Evolutionary conservation across 768 basidiomycete genomes (phyloP).

Genomic region (Rhodocollybia butyracea): DNA sequence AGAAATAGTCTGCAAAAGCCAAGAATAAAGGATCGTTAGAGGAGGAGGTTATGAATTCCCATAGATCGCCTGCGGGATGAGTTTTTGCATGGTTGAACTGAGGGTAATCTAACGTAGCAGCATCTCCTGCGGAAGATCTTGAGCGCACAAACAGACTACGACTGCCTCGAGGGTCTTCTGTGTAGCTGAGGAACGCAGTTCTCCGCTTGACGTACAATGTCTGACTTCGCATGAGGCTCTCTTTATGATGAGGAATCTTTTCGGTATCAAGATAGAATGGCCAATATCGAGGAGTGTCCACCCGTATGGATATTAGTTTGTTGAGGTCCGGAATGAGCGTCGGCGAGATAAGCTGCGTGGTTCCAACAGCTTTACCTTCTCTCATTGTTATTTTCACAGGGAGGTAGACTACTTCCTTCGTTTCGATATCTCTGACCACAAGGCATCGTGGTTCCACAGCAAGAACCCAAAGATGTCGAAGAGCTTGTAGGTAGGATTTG

Average conservation of each 20-base stretch:
- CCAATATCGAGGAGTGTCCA: constrained; percentile 96
- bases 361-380: constrained; percentile 60
- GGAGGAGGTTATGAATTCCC: constrained; percentile 84
- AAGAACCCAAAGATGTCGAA: constrained; percentile 94
- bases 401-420: constrained; percentile 85
- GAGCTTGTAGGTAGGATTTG: constrained; percentile 85
- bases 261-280: constrained; percentile 83
- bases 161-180: constrained; percentile 91
- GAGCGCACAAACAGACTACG: constrained; percentile 88
- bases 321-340: constrained; percentile 90
- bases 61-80: constrained; percentile 70
- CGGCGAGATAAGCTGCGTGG: constrained; percentile 83
- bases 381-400: constrained; percentile 84
- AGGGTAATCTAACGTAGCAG: constrained; percentile 84
- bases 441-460: constrained; percentile 94
- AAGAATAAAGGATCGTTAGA: constrained; percentile 79
- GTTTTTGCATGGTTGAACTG: constrained; percentile 63
- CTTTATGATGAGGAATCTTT: constrained; percentile 62
- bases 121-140: constrained; percentile 79
- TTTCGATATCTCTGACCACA: constrained; percentile 89
- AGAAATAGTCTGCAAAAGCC: constrained; percentile 78
- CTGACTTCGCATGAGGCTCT: constrained; percentile 67
- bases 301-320: constrained; percentile 73
- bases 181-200: constrained; percentile 90
- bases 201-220: constrained; percentile 91